phyloP scores from a whole-genome alignment of 345 rosid genomes.

The Salix brachista region DNA sequence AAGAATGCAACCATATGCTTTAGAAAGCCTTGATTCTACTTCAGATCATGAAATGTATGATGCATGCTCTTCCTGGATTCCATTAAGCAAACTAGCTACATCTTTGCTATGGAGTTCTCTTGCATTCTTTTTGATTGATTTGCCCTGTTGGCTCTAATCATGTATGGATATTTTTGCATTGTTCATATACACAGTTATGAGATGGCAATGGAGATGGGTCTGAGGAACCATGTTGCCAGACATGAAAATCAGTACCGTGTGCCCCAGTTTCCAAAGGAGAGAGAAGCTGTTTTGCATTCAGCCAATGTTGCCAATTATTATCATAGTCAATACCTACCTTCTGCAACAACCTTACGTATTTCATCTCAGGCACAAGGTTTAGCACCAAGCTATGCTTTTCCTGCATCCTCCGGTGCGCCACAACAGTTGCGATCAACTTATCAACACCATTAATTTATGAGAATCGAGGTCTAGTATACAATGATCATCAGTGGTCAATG shows the following conservation, averaged over 20 bases:
- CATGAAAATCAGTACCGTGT: background rate
- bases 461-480: background rate
- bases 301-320: background rate
- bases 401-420: background rate
- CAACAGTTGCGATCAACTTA: background rate
- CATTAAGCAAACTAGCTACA: too few relatives aligned
- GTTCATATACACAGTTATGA: background rate
- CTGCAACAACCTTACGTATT: background rate
- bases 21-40: too few relatives aligned
- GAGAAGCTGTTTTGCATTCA: constrained; percentile 1
- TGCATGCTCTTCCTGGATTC: too few relatives aligned
- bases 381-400: background rate
- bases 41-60: too few relatives aligned
- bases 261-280: background rate
- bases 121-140: background rate
- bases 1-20: too few relatives aligned
- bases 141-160: background rate
- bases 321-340: background rate
- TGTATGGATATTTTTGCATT: background rate
- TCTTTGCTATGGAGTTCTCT: background rate
- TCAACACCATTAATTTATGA: background rate
- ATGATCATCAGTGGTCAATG: background rate
- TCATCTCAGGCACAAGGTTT: background rate
- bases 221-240: background rate
- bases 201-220: background rate